Evolutionary conservation across 2,329 filamentous ascomycete species (phyloP).

Genomic region (Fusarium sp.): DNA sequence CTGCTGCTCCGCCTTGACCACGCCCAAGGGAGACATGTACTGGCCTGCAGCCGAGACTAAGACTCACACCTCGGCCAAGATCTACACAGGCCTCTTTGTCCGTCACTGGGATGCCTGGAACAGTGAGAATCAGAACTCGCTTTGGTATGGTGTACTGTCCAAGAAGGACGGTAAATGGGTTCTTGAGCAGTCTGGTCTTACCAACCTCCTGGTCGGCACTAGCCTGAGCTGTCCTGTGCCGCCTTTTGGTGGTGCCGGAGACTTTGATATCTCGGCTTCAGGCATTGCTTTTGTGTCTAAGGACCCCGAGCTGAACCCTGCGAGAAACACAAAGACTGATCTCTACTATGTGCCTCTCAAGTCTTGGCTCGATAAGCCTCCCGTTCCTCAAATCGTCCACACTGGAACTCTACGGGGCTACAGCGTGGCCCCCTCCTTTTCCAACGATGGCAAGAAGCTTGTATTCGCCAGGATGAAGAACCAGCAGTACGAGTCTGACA

Average conservation of each 20-base stretch:
- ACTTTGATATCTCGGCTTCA: slow-evolving; percentile 75
- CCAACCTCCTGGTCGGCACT: slow-evolving; percentile 69
- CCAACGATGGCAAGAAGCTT: slow-evolving; percentile 71
- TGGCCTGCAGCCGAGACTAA: slow-evolving; percentile 68
- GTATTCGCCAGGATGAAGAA: slow-evolving; percentile 82
- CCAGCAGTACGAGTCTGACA: slow-evolving; percentile 80
- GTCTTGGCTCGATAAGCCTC: slow-evolving; percentile 65
- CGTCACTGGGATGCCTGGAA: slow-evolving; percentile 85
- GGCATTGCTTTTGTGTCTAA: slow-evolving; percentile 79
- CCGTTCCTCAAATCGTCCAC: slow-evolving; percentile 58
- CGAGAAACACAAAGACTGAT: slow-evolving; percentile 81
- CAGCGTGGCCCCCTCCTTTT: slow-evolving; percentile 72
- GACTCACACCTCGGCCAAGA: slow-evolving; percentile 68
- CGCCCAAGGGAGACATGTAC: slow-evolving; percentile 72
- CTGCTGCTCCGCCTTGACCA: slow-evolving; percentile 69
- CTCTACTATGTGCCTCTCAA: slow-evolving; percentile 75
- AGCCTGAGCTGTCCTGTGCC: slow-evolving; percentile 71
- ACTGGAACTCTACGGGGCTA: slow-evolving; percentile 70
- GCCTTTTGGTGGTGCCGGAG: slow-evolving; percentile 79
- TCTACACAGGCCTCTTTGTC: slow-evolving; percentile 78
- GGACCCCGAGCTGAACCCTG: slow-evolving; percentile 73
- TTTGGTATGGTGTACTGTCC: slow-evolving; percentile 74
- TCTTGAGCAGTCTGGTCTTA: slow-evolving; percentile 57
- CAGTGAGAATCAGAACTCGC: slow-evolving; percentile 70
- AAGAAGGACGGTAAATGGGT: slow-evolving; percentile 53